A percentile compares a stretch with the other conserved stretches of the same genome.
These are phyloP conservation scores for Lactarius sp. DNA, from an alignment of 768 basidiomycete genomes.

Conservation along the genomic window DNA sequence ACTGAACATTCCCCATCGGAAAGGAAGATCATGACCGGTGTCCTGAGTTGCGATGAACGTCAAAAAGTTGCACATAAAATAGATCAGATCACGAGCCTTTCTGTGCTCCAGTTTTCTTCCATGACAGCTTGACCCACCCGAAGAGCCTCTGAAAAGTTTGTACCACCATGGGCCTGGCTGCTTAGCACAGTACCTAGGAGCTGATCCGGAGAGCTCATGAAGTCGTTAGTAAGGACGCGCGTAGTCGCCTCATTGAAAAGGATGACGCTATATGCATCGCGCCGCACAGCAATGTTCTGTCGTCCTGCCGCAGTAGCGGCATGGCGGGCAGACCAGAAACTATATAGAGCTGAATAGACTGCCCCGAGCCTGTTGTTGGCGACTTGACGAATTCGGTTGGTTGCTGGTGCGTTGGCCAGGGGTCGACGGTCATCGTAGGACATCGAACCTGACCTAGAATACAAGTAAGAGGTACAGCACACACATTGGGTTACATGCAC, in stretches of 20 bases:
- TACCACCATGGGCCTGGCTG: slow-evolving; percentile 35
- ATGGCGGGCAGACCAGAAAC: slow-evolving; percentile 53
- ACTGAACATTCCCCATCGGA: slow-evolving; percentile 51
- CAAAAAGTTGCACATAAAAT: background rate
- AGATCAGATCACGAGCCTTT: slow-evolving; percentile 34
- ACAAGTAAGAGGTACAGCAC: background rate
- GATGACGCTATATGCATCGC: slow-evolving; percentile 55
- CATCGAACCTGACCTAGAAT: slow-evolving; percentile 53
- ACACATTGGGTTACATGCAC: slow-evolving; percentile 24
- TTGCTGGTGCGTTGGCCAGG: slow-evolving; percentile 39
- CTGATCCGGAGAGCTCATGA: slow-evolving; percentile 40
- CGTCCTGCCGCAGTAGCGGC: slow-evolving; percentile 31
- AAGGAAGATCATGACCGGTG: slow-evolving; percentile 52
- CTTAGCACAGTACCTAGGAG: slow-evolving; percentile 40
- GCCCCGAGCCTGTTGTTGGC: slow-evolving; percentile 52
- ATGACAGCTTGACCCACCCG: slow-evolving; percentile 35
- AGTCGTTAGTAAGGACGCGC: slow-evolving; percentile 41
- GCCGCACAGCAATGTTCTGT: slow-evolving; percentile 32
- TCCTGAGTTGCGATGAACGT: slow-evolving; percentile 29
- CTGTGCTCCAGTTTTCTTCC: slow-evolving; percentile 46
- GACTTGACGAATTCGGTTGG: slow-evolving; percentile 34
- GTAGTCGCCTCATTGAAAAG: slow-evolving; percentile 37
- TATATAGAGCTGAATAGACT: slow-evolving; percentile 49
- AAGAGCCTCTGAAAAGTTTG: slow-evolving; percentile 44
- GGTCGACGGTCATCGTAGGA: slow-evolving; percentile 37